Conservation (phyloP, 192 early-diverging fungal species). For the Diversispora epigaea region DNA sequence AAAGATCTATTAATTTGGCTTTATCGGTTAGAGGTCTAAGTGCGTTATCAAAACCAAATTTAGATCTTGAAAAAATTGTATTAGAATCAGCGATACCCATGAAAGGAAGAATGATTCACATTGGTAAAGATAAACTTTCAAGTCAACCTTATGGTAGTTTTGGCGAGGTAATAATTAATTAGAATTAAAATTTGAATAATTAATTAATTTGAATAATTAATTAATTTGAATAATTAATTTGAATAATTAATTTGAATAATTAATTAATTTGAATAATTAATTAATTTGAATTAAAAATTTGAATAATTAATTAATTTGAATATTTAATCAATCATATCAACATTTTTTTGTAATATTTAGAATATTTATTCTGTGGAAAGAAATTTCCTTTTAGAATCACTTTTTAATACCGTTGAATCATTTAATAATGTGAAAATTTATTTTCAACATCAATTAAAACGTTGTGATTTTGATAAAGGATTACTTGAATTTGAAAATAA, state of each 20-base stretch:
- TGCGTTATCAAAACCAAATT: conserved; percentile 71
- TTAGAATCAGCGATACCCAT: conserved; percentile 79
- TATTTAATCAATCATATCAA: neutral
- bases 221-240: too few species aligned
- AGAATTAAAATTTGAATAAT: too few species aligned
- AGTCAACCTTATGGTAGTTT: conserved; percentile 87
- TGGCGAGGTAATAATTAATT: conserved; percentile 69
- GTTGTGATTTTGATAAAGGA: conserved; percentile 73
- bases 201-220: neutral
- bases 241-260: too few species aligned
- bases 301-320: neutral
- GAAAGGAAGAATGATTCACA: conserved; percentile 91
- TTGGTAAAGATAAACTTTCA: conserved; percentile 59
- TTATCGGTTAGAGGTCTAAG: conserved; percentile 83
- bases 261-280: neutral
- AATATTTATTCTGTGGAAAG: conserved; percentile 95
- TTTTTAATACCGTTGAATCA: conserved; percentile 73
- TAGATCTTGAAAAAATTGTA: conserved; percentile 64
- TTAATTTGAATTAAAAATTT: neutral
- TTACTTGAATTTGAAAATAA: conserved; percentile 48
- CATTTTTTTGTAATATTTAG: conserved; percentile 39
- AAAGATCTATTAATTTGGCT: conserved; percentile 93
- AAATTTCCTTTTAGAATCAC: conserved; percentile 73
- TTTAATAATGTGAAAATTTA: conserved; percentile 67
- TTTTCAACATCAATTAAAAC: conserved; percentile 71